Evolutionary conservation across 441 rosid genomes (phyloP).

Genomic region (Pelargonium myrrhifolium): DNA sequence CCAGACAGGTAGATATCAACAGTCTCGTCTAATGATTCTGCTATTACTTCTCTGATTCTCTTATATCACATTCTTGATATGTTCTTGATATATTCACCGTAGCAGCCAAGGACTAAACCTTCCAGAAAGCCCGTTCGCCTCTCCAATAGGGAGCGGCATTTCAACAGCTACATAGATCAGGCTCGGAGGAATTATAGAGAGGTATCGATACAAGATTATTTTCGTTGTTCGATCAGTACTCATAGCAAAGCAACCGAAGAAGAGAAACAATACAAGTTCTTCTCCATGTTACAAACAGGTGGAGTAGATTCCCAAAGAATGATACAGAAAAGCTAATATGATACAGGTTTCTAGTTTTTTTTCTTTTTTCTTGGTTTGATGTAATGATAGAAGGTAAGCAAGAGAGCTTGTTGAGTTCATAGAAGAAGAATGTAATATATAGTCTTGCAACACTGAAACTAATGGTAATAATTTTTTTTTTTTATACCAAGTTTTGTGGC

Average conservation of each 20-base stretch:
- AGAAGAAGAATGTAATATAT: conserved; percentile 29
- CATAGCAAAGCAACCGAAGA: conserved; percentile 17
- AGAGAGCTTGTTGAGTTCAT: conserved; percentile 14
- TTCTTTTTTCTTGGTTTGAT: conserved; percentile 6
- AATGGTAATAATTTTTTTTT: conserved; percentile 22
- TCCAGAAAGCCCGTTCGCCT: conserved; percentile 87
- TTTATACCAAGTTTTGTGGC: not conserved
- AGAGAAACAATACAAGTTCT: conserved; percentile 20
- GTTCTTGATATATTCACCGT: not conserved
- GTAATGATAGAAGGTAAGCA: conserved; percentile 28
- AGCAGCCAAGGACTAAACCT: conserved; percentile 56
- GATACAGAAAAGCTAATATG: conserved; percentile 25
- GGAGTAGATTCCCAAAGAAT: conserved; percentile 25
- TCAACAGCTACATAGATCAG: conserved; percentile 53
- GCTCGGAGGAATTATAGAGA: conserved; percentile 29
- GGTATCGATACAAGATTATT: conserved; percentile 15
- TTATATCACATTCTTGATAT: not conserved
- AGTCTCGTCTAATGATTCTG: not conserved
- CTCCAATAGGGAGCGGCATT: conserved; percentile 47
- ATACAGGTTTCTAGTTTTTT: conserved; percentile 23
- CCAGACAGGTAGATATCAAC: conserved; percentile 32
- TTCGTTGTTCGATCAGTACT: conserved; percentile 16
- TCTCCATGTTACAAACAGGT: conserved; percentile 20
- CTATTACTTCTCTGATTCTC: not conserved
- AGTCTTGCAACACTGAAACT: conserved; percentile 29